phyloP scores from a whole-genome alignment of 2,329 filamentous ascomycete species.

The Rutstroemia sp. region DNA sequence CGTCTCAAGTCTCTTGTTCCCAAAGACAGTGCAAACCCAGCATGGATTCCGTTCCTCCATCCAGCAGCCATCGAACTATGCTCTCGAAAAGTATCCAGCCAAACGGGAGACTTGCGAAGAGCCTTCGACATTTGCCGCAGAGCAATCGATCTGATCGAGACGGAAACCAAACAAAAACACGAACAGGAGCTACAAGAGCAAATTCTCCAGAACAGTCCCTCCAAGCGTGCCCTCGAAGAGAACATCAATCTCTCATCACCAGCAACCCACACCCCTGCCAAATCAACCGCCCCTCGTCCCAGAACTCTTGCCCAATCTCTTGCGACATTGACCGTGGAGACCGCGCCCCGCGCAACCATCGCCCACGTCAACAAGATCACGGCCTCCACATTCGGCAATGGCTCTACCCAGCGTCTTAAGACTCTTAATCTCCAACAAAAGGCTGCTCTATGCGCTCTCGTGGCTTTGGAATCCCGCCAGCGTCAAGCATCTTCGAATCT shows the following conservation, averaged over 20 bases:
- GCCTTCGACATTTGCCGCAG: slow-evolving; percentile 91
- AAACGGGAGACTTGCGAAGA: slow-evolving; percentile 90
- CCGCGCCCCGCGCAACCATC: slow-evolving; percentile 81
- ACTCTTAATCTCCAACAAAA: slow-evolving; percentile 94
- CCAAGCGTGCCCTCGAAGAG: slow-evolving; percentile 71
- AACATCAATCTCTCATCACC: slow-evolving; percentile 68
- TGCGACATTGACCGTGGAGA: slow-evolving; percentile 60
- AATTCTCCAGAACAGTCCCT: slow-evolving; percentile 53
- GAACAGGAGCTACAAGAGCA: slow-evolving; percentile 53
- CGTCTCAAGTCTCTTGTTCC: slow-evolving; percentile 72
- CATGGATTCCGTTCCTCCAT: slow-evolving; percentile 80
- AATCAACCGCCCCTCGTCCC: slow-evolving; percentile 17
- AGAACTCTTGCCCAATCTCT: slow-evolving; percentile 42
- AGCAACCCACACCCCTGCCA: slow-evolving; percentile 32
- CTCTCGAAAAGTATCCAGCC: slow-evolving; percentile 87
- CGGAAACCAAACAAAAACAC: slow-evolving; percentile 70
- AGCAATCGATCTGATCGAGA: slow-evolving; percentile 82
- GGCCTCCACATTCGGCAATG: slow-evolving; percentile 82
- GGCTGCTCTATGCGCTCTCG: slow-evolving; percentile 80
- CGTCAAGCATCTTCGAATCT: slow-evolving; percentile 41
- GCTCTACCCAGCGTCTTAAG: slow-evolving; percentile 74
- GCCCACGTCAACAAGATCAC: slow-evolving; percentile 89
- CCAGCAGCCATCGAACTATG: slow-evolving; percentile 91
- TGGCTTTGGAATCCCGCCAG: slow-evolving; percentile 76
- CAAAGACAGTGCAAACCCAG: slow-evolving; percentile 41